These are phyloP conservation scores for Apophysomyces variabilis DNA, from an alignment of 371 early-diverging fungal genomes.

Conservation along the genomic window DNA sequence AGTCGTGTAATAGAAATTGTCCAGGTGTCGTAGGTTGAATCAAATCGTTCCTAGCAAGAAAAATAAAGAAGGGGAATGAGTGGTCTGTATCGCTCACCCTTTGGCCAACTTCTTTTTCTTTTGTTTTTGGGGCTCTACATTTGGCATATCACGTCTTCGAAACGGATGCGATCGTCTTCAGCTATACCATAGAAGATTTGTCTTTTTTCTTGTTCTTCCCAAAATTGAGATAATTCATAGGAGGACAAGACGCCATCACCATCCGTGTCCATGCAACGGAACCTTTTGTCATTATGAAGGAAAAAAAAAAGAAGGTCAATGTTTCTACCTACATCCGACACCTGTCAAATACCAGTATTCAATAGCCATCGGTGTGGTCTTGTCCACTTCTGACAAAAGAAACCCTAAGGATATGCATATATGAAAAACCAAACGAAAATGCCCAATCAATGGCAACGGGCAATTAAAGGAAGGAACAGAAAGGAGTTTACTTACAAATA, in stretches of 20 bases:
- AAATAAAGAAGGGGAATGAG: neutral
- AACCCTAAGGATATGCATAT: slow-evolving; percentile 65
- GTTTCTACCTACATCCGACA: no score
- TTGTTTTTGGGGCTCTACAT: slow-evolving; percentile 26
- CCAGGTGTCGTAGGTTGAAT: slow-evolving; percentile 44
- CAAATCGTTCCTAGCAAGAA: slow-evolving; percentile 44
- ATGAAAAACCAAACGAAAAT: slow-evolving; percentile 9
- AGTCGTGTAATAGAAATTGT: slow-evolving; percentile 42
- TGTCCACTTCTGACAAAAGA: slow-evolving; percentile 87
- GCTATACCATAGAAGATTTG: slow-evolving; percentile 29
- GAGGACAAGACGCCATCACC: slow-evolving; percentile 85
- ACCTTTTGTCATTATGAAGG: slow-evolving; percentile 42
- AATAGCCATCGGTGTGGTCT: slow-evolving; percentile 72
- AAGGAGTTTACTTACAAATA: slow-evolving; percentile 44
- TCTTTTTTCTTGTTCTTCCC: slow-evolving; percentile 74
- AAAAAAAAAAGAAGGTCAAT: neutral
- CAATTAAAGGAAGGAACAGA: no score
- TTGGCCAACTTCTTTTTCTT: no score
- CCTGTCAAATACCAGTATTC: slow-evolving; percentile 77
- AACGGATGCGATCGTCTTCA: slow-evolving; percentile 38
- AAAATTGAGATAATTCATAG: slow-evolving; percentile 87
- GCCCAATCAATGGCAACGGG: no score
- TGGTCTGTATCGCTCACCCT: no score
- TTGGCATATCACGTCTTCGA: slow-evolving; percentile 54
- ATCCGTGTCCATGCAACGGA: slow-evolving; percentile 89